Evolutionary conservation across 495 filamentous ascomycete species (phyloP), one percentile per base, ranked within the genome.

Genomic region (Diplogelasinospora grovesii): DNA sequence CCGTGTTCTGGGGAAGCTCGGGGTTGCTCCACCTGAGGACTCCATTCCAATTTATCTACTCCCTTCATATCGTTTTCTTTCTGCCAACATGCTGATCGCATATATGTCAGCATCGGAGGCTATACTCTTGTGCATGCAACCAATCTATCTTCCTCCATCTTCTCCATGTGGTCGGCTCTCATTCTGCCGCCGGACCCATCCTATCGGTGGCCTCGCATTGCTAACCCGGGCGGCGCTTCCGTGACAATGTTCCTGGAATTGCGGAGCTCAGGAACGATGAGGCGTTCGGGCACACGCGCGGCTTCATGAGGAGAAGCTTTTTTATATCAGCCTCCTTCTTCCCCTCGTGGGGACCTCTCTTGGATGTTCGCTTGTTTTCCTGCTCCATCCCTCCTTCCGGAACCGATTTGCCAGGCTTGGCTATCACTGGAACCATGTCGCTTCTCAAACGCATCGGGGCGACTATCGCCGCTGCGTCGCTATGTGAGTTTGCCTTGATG

Each of bases 181-280:
- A 51, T 54, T 50, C 52, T 49, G 36, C 55, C 55, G 51, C 36
- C 18, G 47, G 33, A 44, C 43, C 57, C 55, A 50, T 54, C 50
- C 55, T 49, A 51, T 53, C 52, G 55, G 55, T 56, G 47, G 40
- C 54, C n/a, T 49, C 41, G 41, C 51, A 23, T 48, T 45, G 53
- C 24, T 24, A 43, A 20, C 47, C 52, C 49, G 54, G 52, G 52
- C 45, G 40, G 27, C 22, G 8, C 32, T 59, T 54, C 55, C 57
- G 52, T 40, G 23, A 31, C 39, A n/a, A 35, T 33, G 39, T 44
- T 46, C 52, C 43, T 50, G 39, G 43, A 37, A 45, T 50, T 56
- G 47, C 45, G 45, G 41, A 54, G 48, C 16, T 25, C 22, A 46
- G 40, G 43, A 15, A 52, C 45, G 20, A 39, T 18, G 19, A n/a